A percentile compares a stretch with the other conserved stretches of the same genome.
phyloP scores from a whole-genome alignment of 83 land plant genomes.

The Picea abies region DNA sequence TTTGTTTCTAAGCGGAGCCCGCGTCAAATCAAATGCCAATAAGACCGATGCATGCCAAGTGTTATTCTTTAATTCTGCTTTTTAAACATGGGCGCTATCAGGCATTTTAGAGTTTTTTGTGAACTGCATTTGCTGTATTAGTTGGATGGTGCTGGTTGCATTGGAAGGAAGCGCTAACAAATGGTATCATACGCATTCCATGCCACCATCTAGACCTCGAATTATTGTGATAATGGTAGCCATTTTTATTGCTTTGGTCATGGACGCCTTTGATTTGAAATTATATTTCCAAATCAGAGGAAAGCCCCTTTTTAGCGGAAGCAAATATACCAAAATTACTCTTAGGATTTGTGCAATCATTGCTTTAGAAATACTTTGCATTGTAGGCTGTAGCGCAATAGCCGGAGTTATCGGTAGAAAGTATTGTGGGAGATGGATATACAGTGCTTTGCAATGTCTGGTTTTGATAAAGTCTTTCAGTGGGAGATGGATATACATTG shows the following conservation, averaged over 20 bases:
- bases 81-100: no score
- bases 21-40: neutral
- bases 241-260: neutral
- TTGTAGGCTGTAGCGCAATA: neutral
- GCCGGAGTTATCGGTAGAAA: neutral
- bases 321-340: no score
- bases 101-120: neutral
- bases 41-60: neutral
- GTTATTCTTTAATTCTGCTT: neutral
- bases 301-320: no score
- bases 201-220: neutral
- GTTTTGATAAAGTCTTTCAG: neutral
- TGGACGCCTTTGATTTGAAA: neutral
- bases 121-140: no score
- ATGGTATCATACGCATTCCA: neutral
- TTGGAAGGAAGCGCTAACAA: neutral
- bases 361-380: neutral
- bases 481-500: no score
- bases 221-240: neutral
- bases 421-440: neutral
- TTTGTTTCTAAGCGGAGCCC: no score
- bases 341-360: neutral
- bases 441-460: neutral
- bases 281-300: no score
- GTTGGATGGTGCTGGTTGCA: neutral